Evolutionary conservation across 805 yeast genomes (phyloP).

Genomic region (Candida nemodendra): DNA sequence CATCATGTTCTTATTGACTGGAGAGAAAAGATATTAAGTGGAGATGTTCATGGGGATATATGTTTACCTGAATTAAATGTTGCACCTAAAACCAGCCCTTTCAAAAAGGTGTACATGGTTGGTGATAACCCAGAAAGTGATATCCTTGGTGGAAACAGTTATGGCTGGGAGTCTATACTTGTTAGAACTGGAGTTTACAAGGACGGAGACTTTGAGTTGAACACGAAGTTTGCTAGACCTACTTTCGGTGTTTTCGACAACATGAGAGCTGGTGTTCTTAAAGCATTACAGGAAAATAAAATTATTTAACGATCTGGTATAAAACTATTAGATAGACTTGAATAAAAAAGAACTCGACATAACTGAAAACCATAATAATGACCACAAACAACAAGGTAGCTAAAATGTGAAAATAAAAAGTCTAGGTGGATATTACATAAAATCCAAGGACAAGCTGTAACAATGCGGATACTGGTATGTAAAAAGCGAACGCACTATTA

Average conservation of each 20-base stretch:
- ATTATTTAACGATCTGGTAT: conserved; percentile 1
- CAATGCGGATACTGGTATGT: too few species aligned
- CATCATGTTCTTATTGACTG: conserved; percentile 64
- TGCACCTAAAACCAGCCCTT: conserved; percentile 40
- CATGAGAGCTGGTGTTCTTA: conserved; percentile 44
- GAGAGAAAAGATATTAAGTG: conserved; percentile 38
- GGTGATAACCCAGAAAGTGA: conserved; percentile 97
- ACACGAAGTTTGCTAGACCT: conserved; percentile 39
- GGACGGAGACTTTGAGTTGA: conserved; percentile 48
- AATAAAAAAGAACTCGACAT: too few species aligned
- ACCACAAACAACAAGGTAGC: not conserved
- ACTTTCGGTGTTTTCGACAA: conserved; percentile 49
- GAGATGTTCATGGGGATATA: conserved; percentile 12
- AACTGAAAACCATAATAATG: not conserved
- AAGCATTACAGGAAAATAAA: conserved; percentile 21
- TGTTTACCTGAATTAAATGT: conserved; percentile 46
- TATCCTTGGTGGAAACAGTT: conserved; percentile 80
- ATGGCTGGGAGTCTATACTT: conserved; percentile 87
- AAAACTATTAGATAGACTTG: too few species aligned
- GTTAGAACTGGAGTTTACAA: conserved; percentile 86
- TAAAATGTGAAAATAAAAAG: conserved; percentile 1
- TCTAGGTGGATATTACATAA: not conserved
- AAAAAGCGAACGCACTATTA: too few species aligned
- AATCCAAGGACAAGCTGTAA: too few species aligned
- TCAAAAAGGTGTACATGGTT: conserved; percentile 80